These are phyloP conservation scores for Cercospora canescens DNA, from an alignment of 2,329 filamentous ascomycete species.

Conservation along the genomic window DNA sequence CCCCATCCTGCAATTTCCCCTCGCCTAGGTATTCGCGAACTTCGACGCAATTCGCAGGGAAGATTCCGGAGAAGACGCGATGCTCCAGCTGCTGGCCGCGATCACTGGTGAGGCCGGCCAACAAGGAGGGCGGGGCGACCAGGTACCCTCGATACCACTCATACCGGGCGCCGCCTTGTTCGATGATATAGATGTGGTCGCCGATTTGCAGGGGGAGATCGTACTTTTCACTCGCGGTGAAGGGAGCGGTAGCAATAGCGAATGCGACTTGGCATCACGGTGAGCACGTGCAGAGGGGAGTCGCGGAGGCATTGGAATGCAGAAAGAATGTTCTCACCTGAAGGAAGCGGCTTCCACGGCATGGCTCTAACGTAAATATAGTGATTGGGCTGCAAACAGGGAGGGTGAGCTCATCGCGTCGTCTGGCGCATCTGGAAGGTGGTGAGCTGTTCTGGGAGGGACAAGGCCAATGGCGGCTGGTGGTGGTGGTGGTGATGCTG, in stretches of 20 bases:
- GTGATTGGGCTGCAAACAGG: slow-evolving; percentile 7
- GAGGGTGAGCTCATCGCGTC: slow-evolving; percentile 8
- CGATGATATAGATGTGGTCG: slow-evolving; percentile 98
- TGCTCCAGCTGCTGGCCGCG: slow-evolving; percentile 93
- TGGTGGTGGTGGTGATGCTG: not conserved
- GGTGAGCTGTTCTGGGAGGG: not conserved
- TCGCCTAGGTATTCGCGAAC: slow-evolving; percentile 89
- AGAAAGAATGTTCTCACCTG: slow-evolving; percentile 1
- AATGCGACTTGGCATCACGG: slow-evolving; percentile 73
- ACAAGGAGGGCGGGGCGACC: slow-evolving; percentile 86
- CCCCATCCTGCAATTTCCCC: slow-evolving; percentile 5
- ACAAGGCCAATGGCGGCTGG: not conserved
- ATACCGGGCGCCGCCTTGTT: slow-evolving; percentile 81
- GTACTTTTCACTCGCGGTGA: slow-evolving; percentile 79
- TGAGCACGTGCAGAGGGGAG: not conserved
- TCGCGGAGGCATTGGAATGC: slow-evolving; percentile 62
- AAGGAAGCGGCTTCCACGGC: slow-evolving; percentile 17
- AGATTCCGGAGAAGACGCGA: slow-evolving; percentile 97
- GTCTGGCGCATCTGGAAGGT: not conserved
- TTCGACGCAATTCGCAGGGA: slow-evolving; percentile 91
- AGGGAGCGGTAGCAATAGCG: slow-evolving; percentile 93
- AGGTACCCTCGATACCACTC: slow-evolving; percentile 96
- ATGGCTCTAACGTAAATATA: slow-evolving; percentile 10
- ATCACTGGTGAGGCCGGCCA: slow-evolving; percentile 85
- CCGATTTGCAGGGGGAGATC: slow-evolving; percentile 96